These are phyloP conservation scores for Dothiorella sarmentorum DNA, from an alignment of 2,329 filamentous ascomycete genomes.

Conservation along the genomic window DNA sequence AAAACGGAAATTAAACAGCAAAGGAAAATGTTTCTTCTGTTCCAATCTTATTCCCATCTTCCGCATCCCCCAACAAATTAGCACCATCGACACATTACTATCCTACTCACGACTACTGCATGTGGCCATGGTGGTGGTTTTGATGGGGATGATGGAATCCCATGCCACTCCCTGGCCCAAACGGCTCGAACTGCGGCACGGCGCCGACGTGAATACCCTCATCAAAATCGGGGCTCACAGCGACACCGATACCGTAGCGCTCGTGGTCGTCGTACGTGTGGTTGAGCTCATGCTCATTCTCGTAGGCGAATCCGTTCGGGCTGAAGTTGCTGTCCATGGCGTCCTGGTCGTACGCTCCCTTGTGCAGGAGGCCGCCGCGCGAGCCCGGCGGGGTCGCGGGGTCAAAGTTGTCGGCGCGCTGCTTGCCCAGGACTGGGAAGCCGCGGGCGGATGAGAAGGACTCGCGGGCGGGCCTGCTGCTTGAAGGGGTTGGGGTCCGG, in stretches of 20 bases:
- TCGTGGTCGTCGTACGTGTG: not conserved
- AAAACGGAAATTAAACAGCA: not conserved
- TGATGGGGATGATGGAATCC: not conserved
- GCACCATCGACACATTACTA: not conserved
- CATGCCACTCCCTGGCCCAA: not conserved
- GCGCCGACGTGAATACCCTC: not conserved
- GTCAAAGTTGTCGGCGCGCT: slow-evolving; percentile 1
- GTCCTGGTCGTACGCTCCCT: slow-evolving; percentile 57
- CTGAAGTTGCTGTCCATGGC: slow-evolving; percentile 50
- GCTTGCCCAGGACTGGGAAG: slow-evolving; percentile 1
- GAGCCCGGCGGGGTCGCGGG: slow-evolving; percentile 25
- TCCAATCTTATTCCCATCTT: slow-evolving; percentile 6
- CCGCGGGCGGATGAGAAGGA: slow-evolving; percentile 24
- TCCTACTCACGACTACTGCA: not conserved
- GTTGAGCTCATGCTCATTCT: not conserved
- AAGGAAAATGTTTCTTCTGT: not conserved
- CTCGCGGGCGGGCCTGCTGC: slow-evolving; percentile 24
- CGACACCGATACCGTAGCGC: slow-evolving; percentile 9
- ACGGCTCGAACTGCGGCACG: slow-evolving; percentile 11
- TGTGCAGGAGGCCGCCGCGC: slow-evolving; percentile 45
- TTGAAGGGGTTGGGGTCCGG: slow-evolving; percentile 23
- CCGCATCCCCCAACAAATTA: not conserved
- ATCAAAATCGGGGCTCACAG: not conserved
- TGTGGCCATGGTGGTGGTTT: not conserved
- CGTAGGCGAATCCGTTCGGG: slow-evolving; percentile 20